Base-by-base conservation (phyloP, 177 flowering plant species). In the Viscum album region DNA sequence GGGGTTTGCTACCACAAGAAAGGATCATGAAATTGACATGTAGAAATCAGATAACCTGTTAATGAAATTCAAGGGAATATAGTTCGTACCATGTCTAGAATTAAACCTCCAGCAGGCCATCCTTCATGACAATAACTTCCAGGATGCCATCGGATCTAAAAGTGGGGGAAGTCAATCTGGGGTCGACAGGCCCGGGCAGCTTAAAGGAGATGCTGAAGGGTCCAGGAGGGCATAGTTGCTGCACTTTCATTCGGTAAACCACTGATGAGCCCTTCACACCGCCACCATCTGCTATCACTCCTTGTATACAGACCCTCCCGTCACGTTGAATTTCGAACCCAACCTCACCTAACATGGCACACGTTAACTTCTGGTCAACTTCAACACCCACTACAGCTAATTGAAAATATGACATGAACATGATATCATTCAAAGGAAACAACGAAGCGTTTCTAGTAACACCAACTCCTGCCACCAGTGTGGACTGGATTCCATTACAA, bases 101-200 rank as follows among this genome's bases (percentile, higher is more conserved):
- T n/a, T n/a, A n/a, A n/a, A n/a, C n/a, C n/a, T n/a, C n/a, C n/a
- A n/a, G 31, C n/a, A n/a, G n/a, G n/a, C 41, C 13, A 37, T 37
- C 13, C 68, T 75, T 81, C 77, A 80, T 64, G 28, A 78, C 82
- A 35, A 76, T 68, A 19, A 71, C 83, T 72, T 83, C 86, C 67
- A 83, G 72, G 34, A 83, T 78, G 33, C 83, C 86, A 68, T 79
- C 82, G 5, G 71, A 26, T 33, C 80, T 70, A 67, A 80, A 77
- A 23, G 2, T 52, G 4, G 76, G 79, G 3, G 74, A 45, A 59
- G 64, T 65, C 39, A 81, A n/a, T 29, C 86, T 74, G 30, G 86
- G 83, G 39, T 83, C 86, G 8, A 83, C 86, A 34, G 81, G 83
- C 37, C 86, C 84, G 0, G 86, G 86, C 66, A 83, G 76, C 47